phyloP scores from a whole-genome alignment of 768 basidiomycete species.

The Favolaschia claudopus region DNA sequence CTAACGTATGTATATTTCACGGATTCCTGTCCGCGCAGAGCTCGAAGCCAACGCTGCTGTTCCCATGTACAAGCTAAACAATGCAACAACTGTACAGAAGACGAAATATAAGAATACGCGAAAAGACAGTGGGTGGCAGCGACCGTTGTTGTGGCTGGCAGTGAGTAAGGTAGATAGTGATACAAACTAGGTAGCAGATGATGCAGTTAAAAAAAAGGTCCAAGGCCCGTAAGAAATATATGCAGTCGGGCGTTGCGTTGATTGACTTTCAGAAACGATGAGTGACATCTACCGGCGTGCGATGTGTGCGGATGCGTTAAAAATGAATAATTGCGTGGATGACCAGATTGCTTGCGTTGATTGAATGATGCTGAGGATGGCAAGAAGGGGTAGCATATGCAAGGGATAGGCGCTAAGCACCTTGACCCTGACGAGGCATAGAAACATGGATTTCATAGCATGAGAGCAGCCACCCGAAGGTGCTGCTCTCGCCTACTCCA shows the following conservation, averaged over 20 bases:
- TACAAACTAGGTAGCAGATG: constrained; percentile 14
- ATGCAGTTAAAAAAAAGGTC: constrained; percentile 11
- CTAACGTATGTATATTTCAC: constrained; percentile 12
- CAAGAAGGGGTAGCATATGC: constrained; percentile 18
- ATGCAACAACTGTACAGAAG: constrained; percentile 26
- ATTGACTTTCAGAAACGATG: not conserved
- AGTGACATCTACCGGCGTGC: constrained; percentile 23
- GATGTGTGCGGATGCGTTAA: constrained; percentile 19
- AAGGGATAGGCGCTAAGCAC: constrained; percentile 9
- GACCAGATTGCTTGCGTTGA: constrained; percentile 3
- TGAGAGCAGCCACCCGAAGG: not conserved
- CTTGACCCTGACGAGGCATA: constrained; percentile 20
- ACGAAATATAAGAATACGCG: constrained; percentile 1
- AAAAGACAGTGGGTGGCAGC: constrained; percentile 29
- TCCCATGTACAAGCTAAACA: constrained; percentile 17
- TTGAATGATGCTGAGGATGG: constrained; percentile 4
- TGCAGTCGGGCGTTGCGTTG: constrained; percentile 19
- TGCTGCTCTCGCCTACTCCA: constrained; percentile 42
- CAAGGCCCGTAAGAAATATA: constrained; percentile 13
- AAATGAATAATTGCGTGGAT: constrained; percentile 15
- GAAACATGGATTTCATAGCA: constrained; percentile 26
- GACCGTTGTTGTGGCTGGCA: not conserved
- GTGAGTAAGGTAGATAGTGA: constrained; percentile 2
- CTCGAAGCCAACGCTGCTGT: constrained; percentile 1
- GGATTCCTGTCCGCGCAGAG: constrained; percentile 25